These are phyloP conservation scores for Neoascochyta sp. DNA, from an alignment of 2,329 filamentous ascomycete genomes.

Conservation along the genomic window DNA sequence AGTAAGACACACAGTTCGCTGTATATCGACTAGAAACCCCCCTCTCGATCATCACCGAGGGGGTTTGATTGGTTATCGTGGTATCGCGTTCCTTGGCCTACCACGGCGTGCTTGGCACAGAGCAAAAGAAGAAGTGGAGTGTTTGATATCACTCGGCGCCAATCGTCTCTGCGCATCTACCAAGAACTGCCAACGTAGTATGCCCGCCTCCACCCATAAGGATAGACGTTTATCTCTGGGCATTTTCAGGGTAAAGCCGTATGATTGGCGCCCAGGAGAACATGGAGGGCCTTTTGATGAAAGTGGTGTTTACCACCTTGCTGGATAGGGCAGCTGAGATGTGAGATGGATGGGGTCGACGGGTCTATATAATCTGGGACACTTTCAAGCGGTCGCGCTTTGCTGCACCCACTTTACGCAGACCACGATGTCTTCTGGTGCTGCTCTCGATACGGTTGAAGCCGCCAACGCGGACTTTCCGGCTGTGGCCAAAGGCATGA, in stretches of 20 bases:
- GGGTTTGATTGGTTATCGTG: constrained; percentile 3
- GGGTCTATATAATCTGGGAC: too few relatives aligned
- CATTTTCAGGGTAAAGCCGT: neutral
- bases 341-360: neutral
- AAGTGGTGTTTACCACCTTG: constrained; percentile 3
- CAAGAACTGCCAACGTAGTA: too few relatives aligned
- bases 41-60: constrained; percentile 1
- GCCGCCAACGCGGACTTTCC: constrained; percentile 12
- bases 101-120: constrained; percentile 7
- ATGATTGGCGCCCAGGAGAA: constrained; percentile 11
- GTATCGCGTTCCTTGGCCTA: constrained; percentile 4
- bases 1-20: neutral
- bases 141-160: constrained; percentile 15
- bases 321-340: constrained; percentile 18
- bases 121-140: neutral
- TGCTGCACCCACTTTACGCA: neutral
- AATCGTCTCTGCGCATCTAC: constrained; percentile 7
- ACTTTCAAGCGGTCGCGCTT: too few relatives aligned
- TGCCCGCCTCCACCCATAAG: constrained; percentile 4
- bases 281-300: constrained; percentile 1
- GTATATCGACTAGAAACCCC: constrained; percentile 1
- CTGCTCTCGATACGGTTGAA: constrained; percentile 16
- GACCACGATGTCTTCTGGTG: constrained; percentile 15
- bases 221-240: constrained; percentile 10
- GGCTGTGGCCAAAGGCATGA: constrained; percentile 5